Evolutionary conservation across 2,329 filamentous ascomycete species (phyloP).

Genomic region (Neoscytalidium dimidiatum): DNA sequence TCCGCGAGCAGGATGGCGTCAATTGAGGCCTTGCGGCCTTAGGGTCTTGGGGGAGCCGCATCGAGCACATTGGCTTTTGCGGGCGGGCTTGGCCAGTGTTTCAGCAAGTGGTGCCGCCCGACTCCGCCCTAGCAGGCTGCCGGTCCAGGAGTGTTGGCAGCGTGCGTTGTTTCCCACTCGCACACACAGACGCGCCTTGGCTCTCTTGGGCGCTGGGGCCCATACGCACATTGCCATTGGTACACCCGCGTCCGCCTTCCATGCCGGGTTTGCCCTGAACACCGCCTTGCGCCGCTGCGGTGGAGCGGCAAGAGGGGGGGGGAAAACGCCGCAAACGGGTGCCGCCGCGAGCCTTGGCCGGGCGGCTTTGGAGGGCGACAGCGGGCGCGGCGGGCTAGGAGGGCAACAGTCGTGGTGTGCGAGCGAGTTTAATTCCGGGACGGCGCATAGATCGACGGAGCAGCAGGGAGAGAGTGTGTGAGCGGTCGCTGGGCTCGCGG

Average conservation of each 20-base stretch:
- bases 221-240: neutral
- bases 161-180: neutral
- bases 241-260: neutral
- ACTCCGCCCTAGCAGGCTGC: neutral
- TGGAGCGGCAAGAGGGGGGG: neutral
- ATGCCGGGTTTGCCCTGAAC: neutral
- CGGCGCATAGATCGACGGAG: neutral
- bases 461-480: neutral
- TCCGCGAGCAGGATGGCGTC: too few species aligned
- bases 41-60: neutral
- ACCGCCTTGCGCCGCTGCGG: too few species aligned
- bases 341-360: neutral
- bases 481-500: neutral
- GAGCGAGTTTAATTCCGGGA: neutral
- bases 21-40: neutral
- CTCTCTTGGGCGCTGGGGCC: neutral
- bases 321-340: neutral
- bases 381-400: neutral
- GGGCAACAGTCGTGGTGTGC: neutral
- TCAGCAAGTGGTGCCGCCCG: neutral
- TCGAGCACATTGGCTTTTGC: neutral
- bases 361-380: neutral
- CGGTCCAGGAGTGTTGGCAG: neutral
- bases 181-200: neutral
- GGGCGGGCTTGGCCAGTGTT: constrained; percentile 5